Evolutionary conservation across 768 basidiomycete genomes (phyloP), one percentile per base, ranked within the genome.

Genomic region (Kwoniella shandongensis): DNA sequence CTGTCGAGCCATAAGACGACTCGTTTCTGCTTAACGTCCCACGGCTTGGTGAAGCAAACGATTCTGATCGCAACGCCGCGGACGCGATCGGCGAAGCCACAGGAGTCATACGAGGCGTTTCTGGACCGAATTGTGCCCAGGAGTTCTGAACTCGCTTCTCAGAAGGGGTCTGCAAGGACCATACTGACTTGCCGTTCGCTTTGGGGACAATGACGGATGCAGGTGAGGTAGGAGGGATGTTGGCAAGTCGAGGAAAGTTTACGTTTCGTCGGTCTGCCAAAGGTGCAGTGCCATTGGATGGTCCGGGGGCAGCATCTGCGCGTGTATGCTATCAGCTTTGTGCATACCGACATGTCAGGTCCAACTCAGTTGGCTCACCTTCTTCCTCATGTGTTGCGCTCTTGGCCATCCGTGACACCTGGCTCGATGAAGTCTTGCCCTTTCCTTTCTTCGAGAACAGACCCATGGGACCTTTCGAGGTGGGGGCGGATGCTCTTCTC

Each of bases 131-230:
- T 41, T 60, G 57, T 11, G 66, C 64, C 72, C 72, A 73, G 1
- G 62, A 48, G 40, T 35, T 40, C 13, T 44, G 38, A 2, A 39
- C 55, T 26, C 56, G 35, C 23, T 55, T 41, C n/a, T 57, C 44
- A n/a, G 50, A 61, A 4, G 72, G 72, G 2, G 69, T 73, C 5
- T 62, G 62, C 10, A 73, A 32, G 2, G 60, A 57, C 72, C 72
- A 73, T n/a, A 56, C 40, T 0, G 61, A 61, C 48, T 55, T 49
- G 10, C 46, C 35, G 36, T 48, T 63, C 44, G 51, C 41, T 56
- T 50, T 47, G 22, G 50, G 54, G 26, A 41, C 47, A 35, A 47
- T 65, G 18, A 47, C 48, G 3, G 56, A 51, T 2, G 32, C 32
- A 32, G 56, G 56, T 38, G 56, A 51, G 3, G 38, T 50, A 25